Conservation (phyloP, 148 eudicot species). For the Suaeda aralocaspica region DNA sequence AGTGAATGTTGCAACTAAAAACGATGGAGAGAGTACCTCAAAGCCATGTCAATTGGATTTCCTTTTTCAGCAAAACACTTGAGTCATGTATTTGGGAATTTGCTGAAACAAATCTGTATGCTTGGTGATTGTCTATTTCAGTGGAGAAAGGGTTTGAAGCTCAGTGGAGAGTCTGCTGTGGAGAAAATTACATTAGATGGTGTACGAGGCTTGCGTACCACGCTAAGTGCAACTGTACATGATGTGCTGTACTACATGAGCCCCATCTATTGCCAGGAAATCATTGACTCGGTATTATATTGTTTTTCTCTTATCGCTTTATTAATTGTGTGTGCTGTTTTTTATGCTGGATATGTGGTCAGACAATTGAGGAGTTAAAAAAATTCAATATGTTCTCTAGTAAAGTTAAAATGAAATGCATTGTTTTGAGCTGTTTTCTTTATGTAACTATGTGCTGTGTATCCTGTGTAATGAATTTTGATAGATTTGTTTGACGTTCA, state of each 20-base stretch:
- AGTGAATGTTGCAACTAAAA: too few species aligned
- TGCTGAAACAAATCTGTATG: background rate
- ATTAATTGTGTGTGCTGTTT: slow-evolving; percentile 2
- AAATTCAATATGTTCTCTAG: background rate
- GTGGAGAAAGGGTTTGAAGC: slow-evolving; percentile 96
- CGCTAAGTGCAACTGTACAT: slow-evolving; percentile 92
- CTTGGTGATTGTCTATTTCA: slow-evolving; percentile 28
- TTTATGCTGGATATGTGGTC: background rate
- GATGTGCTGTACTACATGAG: slow-evolving; percentile 99
- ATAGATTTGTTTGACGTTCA: background rate
- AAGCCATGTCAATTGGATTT: background rate
- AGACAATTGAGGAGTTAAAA: background rate
- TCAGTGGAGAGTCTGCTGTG: slow-evolving; percentile 91
- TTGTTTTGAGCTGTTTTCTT: background rate
- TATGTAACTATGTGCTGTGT: background rate
- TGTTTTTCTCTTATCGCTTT: slow-evolving; percentile 11
- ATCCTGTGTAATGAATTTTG: background rate
- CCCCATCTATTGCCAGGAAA: slow-evolving; percentile 98
- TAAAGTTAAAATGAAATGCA: background rate
- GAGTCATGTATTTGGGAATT: background rate
- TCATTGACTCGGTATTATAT: slow-evolving; percentile 73
- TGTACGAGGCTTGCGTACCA: slow-evolving; percentile 79
- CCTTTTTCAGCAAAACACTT: background rate
- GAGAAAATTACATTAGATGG: slow-evolving; percentile 83
- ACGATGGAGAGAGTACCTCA: too few species aligned